A percentile compares a stretch with the other conserved stretches of the same genome.
Evolutionary conservation across 495 filamentous ascomycete genomes (phyloP).

Genomic region (Daldinia loculata): DNA sequence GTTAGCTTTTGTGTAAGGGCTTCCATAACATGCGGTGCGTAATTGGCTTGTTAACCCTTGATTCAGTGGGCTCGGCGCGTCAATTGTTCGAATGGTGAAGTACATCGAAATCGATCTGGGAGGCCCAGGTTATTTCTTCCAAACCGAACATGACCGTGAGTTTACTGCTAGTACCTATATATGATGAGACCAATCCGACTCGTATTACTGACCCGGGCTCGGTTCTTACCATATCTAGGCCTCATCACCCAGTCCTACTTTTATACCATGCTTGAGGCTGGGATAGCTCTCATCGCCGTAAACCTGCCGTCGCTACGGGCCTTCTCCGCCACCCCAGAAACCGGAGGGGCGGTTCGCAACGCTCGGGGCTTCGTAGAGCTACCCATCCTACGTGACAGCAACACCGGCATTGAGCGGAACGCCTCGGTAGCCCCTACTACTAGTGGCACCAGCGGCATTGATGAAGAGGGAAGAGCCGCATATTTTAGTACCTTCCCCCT

Average conservation of each 20-base stretch:
- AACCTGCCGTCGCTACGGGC: no score
- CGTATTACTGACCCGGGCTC: no score
- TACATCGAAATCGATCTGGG: background rate
- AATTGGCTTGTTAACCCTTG: background rate
- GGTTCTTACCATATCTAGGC: background rate
- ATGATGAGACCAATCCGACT: no score
- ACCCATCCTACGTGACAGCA: background rate
- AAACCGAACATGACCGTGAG: background rate
- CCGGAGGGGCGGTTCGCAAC: no score
- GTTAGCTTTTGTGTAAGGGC: background rate
- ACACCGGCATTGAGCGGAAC: background rate
- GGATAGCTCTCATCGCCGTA: no score
- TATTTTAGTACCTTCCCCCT: no score
- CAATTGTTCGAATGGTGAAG: background rate
- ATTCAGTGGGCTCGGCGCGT: background rate
- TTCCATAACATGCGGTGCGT: background rate
- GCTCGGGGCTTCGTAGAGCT: no score
- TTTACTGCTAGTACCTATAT: background rate
- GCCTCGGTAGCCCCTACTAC: background rate
- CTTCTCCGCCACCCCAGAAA: no score
- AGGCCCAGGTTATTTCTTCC: background rate
- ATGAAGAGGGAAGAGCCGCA: background rate
- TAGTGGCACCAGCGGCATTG: background rate
- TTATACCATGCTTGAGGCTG: no score
- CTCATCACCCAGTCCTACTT: background rate